Conservation (phyloP, 345 rosid species). For the Acer campestre region DNA sequence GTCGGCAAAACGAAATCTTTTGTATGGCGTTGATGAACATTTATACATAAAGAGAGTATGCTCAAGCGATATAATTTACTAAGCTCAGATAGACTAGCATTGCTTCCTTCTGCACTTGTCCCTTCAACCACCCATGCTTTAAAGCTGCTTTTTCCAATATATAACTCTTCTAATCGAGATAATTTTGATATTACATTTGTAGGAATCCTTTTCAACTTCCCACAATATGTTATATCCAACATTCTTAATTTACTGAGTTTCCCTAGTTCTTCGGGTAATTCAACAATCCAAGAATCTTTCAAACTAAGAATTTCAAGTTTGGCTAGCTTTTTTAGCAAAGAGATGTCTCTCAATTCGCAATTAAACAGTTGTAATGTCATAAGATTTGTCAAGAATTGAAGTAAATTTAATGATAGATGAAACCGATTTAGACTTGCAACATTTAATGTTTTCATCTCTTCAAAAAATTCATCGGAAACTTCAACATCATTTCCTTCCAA, state of each 20-base stretch:
- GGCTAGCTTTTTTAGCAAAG: neutral
- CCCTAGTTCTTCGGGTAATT: neutral
- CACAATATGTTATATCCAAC: neutral
- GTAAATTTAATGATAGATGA: neutral
- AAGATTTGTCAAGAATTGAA: neutral
- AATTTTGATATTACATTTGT: neutral
- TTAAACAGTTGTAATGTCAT: neutral
- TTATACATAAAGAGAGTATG: neutral
- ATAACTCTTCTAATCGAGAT: neutral
- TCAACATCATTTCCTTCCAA: neutral
- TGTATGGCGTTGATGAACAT: neutral
- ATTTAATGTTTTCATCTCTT: slow-evolving; percentile 2
- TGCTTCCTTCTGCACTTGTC: neutral
- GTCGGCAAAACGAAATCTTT: neutral
- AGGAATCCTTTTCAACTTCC: neutral
- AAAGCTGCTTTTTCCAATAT: fast-evolving
- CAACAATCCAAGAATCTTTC: neutral
- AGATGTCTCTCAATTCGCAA: neutral
- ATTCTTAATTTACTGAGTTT: slow-evolving; percentile 8
- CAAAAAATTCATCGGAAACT: neutral
- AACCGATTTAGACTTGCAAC: neutral
- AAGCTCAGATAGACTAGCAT: neutral
- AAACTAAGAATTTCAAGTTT: slow-evolving; percentile 10
- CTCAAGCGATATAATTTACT: neutral
- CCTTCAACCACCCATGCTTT: neutral